Percentiles rank a stretch among this genome's conserved stretches.
Evolutionary conservation across 169 alveolate species (phyloP).

Genomic region (Plasmodium vinckei): DNA sequence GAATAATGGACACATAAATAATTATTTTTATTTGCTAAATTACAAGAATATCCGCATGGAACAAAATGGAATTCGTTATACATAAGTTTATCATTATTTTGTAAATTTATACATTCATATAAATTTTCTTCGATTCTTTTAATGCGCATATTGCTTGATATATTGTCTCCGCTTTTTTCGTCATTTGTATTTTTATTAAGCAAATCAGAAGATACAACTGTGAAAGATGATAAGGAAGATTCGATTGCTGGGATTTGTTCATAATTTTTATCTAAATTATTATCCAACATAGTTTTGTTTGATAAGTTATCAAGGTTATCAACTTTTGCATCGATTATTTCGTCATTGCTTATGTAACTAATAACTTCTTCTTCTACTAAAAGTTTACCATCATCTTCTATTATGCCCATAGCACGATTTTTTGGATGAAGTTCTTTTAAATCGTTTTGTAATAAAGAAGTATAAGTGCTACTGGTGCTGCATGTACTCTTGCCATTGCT

Average conservation of each 20-base stretch:
- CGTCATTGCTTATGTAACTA: neutral
- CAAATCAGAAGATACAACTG: neutral
- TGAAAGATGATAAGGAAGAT: no score
- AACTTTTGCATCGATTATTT: slow-evolving; percentile 2
- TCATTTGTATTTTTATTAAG: neutral
- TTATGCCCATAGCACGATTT: no score
- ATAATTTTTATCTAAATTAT: no score
- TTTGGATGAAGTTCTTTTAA: no score
- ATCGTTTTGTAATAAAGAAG: no score
- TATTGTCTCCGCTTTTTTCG: neutral
- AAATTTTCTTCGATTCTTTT: slow-evolving; percentile 32
- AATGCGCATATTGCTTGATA: neutral
- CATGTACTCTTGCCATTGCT: no score
- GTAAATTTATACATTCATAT: slow-evolving; percentile 26
- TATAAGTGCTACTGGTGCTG: no score
- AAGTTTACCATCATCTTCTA: no score
- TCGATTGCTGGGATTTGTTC: no score
- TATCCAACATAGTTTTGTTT: no score
- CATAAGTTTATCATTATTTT: slow-evolving; percentile 23
- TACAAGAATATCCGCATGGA: slow-evolving; percentile 73
- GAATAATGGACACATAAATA: slow-evolving; percentile 73
- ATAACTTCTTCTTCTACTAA: neutral
- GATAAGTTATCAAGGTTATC: neutral
- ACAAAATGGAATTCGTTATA: slow-evolving; percentile 60
- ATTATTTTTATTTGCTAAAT: slow-evolving; percentile 32